These are phyloP conservation scores for Aureobasidium sp. DNA, from an alignment of 2,329 filamentous ascomycete genomes.

Conservation along the genomic window DNA sequence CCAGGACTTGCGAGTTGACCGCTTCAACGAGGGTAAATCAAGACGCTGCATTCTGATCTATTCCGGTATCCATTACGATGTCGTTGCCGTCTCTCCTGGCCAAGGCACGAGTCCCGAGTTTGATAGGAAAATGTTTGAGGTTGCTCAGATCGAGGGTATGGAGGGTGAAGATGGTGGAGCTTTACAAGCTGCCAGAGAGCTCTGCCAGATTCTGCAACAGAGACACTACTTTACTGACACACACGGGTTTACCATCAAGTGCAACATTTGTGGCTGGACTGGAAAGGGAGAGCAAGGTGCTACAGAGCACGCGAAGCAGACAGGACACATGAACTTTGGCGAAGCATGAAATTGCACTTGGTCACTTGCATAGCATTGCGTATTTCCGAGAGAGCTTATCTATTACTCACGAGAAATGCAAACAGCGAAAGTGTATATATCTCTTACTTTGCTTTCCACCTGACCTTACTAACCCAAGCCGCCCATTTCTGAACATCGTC, in stretches of 20 bases:
- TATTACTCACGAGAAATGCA: neutral
- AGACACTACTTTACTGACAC: conserved; percentile 93
- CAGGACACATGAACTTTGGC: conserved; percentile 65
- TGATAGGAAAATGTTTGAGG: conserved; percentile 80
- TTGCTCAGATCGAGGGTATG: conserved; percentile 35
- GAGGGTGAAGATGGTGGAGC: conserved; percentile 56
- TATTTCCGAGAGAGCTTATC: neutral
- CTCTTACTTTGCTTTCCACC: conserved; percentile 67
- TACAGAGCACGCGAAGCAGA: conserved; percentile 66
- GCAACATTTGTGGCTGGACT: conserved; percentile 76
- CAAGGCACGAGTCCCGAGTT: conserved; percentile 73
- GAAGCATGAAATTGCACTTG: conserved; percentile 38
- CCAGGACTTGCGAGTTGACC: conserved; percentile 70
- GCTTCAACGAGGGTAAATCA: conserved; percentile 79
- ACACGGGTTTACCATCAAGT: conserved; percentile 79
- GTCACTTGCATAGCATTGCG: neutral
- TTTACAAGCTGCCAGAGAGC: conserved; percentile 62
- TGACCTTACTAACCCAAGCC: conserved; percentile 74
- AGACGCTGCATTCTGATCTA: conserved; percentile 86
- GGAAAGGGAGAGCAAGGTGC: conserved; percentile 73
- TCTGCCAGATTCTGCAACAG: conserved; percentile 67
- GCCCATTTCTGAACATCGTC: conserved; percentile 79
- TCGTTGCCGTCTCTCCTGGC: conserved; percentile 78
- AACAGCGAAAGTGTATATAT: neutral
- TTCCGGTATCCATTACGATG: conserved; percentile 94